Base-by-base conservation (phyloP, 2,329 filamentous ascomycete species). In the Alternaria brassicicola region DNA sequence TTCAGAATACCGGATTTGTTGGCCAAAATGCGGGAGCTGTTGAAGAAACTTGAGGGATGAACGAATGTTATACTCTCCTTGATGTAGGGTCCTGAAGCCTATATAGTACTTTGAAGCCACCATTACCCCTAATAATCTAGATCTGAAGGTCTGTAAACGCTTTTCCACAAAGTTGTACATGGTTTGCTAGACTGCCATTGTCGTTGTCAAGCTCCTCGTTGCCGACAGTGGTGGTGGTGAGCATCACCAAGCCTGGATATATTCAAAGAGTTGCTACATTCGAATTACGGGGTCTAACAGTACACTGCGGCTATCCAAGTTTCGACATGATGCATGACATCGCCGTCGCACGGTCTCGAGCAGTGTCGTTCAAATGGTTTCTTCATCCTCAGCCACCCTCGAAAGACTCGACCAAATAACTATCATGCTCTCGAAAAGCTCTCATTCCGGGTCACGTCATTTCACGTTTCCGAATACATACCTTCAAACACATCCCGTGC, bases 1-100 rank as follows among this genome's bases (percentile, higher is more conserved):
- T 78, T 77, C 47, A 55, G 70, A 9, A 66, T 77, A 12, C 66
- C 67, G 21, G 73, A 77, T 26, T 54, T 78, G 43, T 39, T 75
- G 55, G 62, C 55, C 3, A 74, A 71, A 59, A 68, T 76, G 9
- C 49, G 60, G 30, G 57, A 49, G 19, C 41, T 74, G 28, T 33
- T 72, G 30, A 50, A 64, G 17, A 62, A 61, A 17, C 36, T 72
- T 15, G 50, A 51, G 31, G 41, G 42, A 19, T 23, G 15, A 49
- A 47, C 19, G 28, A 33, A n/a, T 26, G 15, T 47, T 39, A 7
- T 10, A 23, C 6, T n/a, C 25, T 33, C 4, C 30, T 30, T 33
- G 23, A 33, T n/a, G 13, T 8, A 35, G 5, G 28, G 15, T 4
- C 3, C 9, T 47, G 43, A 47, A 10, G 13, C 19, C 8, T 33